These are phyloP conservation scores for Neonectria faginata DNA, from an alignment of 2,329 filamentous ascomycete genomes.

Conservation along the genomic window DNA sequence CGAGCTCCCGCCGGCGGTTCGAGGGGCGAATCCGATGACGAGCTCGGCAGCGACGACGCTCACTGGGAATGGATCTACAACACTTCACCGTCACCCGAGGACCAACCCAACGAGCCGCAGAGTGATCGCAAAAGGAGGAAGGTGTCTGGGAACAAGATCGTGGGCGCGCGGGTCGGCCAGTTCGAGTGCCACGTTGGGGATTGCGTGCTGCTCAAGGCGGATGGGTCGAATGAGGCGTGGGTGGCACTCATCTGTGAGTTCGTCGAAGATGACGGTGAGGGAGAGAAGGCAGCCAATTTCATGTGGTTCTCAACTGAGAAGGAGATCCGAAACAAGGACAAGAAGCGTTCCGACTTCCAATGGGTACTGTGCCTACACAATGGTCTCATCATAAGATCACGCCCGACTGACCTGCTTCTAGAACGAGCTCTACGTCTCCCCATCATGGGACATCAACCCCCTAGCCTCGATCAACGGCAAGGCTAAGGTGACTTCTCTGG, in stretches of 20 bases:
- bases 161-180: slow-evolving; percentile 83
- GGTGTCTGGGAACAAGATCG: slow-evolving; percentile 63
- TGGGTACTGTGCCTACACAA: slow-evolving; percentile 59
- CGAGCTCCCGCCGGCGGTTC: slow-evolving; percentile 63
- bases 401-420: slow-evolving; percentile 46
- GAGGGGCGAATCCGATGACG: slow-evolving; percentile 88
- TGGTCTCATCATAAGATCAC: background rate
- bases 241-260: slow-evolving; percentile 91
- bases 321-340: slow-evolving; percentile 85
- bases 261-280: slow-evolving; percentile 73
- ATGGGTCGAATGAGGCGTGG: slow-evolving; percentile 89
- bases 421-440: slow-evolving; percentile 93
- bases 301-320: slow-evolving; percentile 96
- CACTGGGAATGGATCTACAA: slow-evolving; percentile 85
- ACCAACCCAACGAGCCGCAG: slow-evolving; percentile 42
- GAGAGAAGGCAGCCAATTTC: slow-evolving; percentile 83
- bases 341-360: slow-evolving; percentile 83
- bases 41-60: slow-evolving; percentile 78
- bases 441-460: slow-evolving; percentile 88
- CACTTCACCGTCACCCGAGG: slow-evolving; percentile 47
- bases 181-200: slow-evolving; percentile 89
- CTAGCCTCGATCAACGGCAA: slow-evolving; percentile 91
- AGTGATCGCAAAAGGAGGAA: slow-evolving; percentile 53
- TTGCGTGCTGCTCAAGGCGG: slow-evolving; percentile 86
- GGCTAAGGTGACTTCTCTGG: slow-evolving; percentile 80